Evolutionary conservation across 192 early-diverging fungal genomes (phyloP).

Genomic region (Coemansia sp.): DNA sequence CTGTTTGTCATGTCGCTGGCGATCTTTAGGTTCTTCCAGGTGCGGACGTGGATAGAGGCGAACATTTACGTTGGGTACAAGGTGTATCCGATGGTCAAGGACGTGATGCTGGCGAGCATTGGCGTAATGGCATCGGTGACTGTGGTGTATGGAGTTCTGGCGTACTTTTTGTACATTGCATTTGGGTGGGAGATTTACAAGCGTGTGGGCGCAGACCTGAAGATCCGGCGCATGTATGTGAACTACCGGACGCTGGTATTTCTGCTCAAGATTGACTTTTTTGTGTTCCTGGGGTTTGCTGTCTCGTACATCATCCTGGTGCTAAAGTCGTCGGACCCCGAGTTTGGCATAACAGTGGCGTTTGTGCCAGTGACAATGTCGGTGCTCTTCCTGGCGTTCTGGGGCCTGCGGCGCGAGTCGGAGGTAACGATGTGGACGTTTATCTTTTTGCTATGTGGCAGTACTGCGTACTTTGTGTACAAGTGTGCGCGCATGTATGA

Average conservation of each 20-base stretch:
- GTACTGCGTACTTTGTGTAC: conserved; percentile 51
- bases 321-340: conserved; percentile 46
- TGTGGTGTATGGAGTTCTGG: conserved; percentile 29
- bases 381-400: conserved; percentile 49
- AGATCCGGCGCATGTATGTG: conserved; percentile 55
- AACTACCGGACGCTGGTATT: conserved; percentile 50
- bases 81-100: conserved; percentile 20
- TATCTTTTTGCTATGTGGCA: conserved; percentile 38
- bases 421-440: conserved; percentile 39
- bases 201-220: conserved; percentile 55
- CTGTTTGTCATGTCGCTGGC: conserved; percentile 48
- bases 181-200: conserved; percentile 59
- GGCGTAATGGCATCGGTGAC: conserved; percentile 35
- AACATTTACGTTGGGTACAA: conserved; percentile 9
- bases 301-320: conserved; percentile 63
- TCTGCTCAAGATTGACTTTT: conserved; percentile 54
- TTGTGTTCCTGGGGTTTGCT: conserved; percentile 50
- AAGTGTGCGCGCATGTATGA: conserved; percentile 52
- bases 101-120: conserved; percentile 35
- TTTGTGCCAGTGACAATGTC: conserved; percentile 44
- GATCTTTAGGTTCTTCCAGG: conserved; percentile 50
- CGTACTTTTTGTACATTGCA: conserved; percentile 51
- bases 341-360: conserved; percentile 50
- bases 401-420: conserved; percentile 46
- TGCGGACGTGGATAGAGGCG: conserved; percentile 27